phyloP scores from a whole-genome alignment of 148 eudicot genomes.

The Vaccinium corymbosum region DNA sequence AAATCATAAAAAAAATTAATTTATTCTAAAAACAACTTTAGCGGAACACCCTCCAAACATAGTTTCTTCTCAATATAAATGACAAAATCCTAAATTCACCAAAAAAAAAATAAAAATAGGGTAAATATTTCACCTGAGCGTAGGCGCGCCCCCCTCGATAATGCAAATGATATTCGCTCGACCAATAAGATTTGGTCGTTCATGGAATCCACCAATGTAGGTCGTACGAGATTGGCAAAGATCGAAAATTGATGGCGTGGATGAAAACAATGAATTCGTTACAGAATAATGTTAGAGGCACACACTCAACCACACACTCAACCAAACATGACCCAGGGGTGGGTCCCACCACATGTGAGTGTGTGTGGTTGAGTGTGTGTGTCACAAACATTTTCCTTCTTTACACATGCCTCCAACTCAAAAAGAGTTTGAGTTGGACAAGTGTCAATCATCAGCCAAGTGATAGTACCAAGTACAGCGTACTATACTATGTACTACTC shows the following conservation, averaged over 20 bases:
- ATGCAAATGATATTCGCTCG: background rate
- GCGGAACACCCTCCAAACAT: background rate
- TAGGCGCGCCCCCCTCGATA: background rate
- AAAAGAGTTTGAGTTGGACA: slow-evolving; percentile 11
- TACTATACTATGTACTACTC: too few relatives aligned
- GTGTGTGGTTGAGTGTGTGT: too few relatives aligned
- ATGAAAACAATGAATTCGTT: background rate
- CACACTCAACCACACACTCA: too few relatives aligned
- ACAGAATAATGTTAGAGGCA: too few relatives aligned
- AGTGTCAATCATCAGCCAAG: slow-evolving; percentile 23
- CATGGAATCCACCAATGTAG: background rate
- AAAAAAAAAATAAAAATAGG: background rate
- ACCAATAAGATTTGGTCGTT: background rate
- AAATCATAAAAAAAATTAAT: too few relatives aligned
- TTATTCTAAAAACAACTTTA: too few relatives aligned
- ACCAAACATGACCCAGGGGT: too few relatives aligned
- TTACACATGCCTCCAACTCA: background rate
- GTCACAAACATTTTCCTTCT: too few relatives aligned
- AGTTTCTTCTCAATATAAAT: background rate
- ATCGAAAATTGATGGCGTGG: background rate
- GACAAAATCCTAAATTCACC: background rate
- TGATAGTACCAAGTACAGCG: background rate
- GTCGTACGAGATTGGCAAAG: background rate
- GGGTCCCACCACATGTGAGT: too few relatives aligned
- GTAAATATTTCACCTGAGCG: background rate